These are phyloP conservation scores for Dendrobium officinale DNA, from an alignment of 106 monocot genomes.

Conservation along the genomic window DNA sequence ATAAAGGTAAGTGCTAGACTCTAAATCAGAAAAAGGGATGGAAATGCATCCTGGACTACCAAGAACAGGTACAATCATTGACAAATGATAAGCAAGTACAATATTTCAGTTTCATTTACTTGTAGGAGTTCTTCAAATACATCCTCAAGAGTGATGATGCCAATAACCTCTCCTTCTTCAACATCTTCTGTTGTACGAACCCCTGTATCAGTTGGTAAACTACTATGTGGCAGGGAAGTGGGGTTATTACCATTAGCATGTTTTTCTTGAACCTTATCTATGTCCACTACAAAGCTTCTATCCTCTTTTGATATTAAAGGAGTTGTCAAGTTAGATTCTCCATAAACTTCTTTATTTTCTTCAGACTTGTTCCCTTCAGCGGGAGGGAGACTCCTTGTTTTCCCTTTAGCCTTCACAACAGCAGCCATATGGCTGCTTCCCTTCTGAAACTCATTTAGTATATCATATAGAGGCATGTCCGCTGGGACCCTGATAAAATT, in stretches of 20 bases:
- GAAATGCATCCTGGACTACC: background rate
- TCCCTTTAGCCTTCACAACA: slow-evolving; percentile 72
- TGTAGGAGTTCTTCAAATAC: slow-evolving; percentile 99
- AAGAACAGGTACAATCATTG: background rate
- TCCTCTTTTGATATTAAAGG: slow-evolving; percentile 42
- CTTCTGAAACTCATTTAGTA: slow-evolving; percentile 99
- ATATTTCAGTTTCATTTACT: slow-evolving; percentile 22
- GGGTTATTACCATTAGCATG: slow-evolving; percentile 24
- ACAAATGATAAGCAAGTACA: background rate
- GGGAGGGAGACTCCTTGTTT: slow-evolving; percentile 18
- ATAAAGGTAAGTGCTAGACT: background rate
- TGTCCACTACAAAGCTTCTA: slow-evolving; percentile 49
- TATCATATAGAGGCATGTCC: slow-evolving; percentile 98
- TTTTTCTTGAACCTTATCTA: slow-evolving; percentile 40
- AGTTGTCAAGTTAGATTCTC: slow-evolving; percentile 28
- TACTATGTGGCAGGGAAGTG: slow-evolving; percentile 19
- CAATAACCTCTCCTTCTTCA: slow-evolving; percentile 94
- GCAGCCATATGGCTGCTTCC: slow-evolving; percentile 99
- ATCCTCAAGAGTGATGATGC: slow-evolving; percentile 98
- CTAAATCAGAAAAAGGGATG: background rate
- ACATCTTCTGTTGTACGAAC: slow-evolving; percentile 50
- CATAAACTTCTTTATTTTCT: slow-evolving; percentile 26
- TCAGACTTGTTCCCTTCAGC: slow-evolving; percentile 23
- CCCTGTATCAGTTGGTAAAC: slow-evolving; percentile 20
- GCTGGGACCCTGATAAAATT: slow-evolving; percentile 77